These are phyloP conservation scores for Micromonas commoda DNA, from an alignment of 139 green algal genomes.

Conservation along the genomic window DNA sequence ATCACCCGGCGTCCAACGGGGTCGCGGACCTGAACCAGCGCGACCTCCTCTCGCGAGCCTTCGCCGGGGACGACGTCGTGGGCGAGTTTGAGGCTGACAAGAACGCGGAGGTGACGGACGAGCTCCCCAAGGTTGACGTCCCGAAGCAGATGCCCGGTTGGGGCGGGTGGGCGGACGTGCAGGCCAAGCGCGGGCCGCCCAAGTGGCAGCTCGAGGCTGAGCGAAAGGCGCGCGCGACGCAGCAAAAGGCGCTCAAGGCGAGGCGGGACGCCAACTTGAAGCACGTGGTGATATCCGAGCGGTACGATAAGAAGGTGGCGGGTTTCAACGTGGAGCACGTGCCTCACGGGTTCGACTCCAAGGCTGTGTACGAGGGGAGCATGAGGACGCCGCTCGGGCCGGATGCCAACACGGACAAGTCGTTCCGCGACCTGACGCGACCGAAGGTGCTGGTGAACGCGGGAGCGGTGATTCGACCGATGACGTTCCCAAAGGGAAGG, in stretches of 20 bases:
- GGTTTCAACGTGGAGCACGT: conserved; percentile 50
- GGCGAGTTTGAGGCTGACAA: conserved; percentile 85
- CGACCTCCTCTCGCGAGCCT: conserved; percentile 5
- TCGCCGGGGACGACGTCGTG: conserved; percentile 83
- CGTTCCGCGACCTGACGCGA: conserved; percentile 69
- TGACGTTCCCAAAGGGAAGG: conserved; percentile 41
- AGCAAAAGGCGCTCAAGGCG: conserved; percentile 37
- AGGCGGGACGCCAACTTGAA: conserved; percentile 70
- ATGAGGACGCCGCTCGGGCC: conserved; percentile 74
- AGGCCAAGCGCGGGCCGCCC: conserved; percentile 57
- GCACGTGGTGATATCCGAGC: conserved; percentile 81
- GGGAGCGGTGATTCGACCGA: conserved; percentile 67
- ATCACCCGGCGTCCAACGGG: not conserved
- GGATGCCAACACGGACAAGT: conserved; percentile 81
- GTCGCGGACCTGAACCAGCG: not conserved
- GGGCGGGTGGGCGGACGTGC: conserved; percentile 71
- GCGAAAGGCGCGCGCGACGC: conserved; percentile 36
- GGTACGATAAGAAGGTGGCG: conserved; percentile 73
- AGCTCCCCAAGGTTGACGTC: conserved; percentile 65
- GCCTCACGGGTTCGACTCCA: conserved; percentile 52
- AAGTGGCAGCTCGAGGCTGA: conserved; percentile 58
- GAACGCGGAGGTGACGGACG: conserved; percentile 52
- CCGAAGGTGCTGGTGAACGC: conserved; percentile 68
- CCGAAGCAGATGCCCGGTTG: conserved; percentile 74
- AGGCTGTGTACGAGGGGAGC: conserved; percentile 56